These are phyloP conservation scores for Marsdenia floribunda DNA, from an alignment of 257 asterid species.

Conservation along the genomic window DNA sequence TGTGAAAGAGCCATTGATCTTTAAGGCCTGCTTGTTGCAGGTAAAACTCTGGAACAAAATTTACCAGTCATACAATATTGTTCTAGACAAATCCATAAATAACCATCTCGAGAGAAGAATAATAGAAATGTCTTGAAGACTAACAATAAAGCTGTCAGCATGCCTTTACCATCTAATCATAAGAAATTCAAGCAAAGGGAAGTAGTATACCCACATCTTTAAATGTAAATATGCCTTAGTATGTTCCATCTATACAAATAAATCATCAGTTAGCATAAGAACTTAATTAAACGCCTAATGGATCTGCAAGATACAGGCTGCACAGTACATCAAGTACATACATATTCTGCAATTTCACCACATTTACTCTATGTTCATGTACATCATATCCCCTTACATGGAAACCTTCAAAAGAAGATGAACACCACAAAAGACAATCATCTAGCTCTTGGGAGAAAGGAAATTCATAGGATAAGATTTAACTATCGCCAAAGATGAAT, in stretches of 20 bases:
- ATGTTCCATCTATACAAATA: neutral
- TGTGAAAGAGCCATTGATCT: neutral
- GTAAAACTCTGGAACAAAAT: neutral
- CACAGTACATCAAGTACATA: neutral
- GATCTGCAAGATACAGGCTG: neutral
- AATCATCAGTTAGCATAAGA: neutral
- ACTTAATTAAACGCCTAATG: neutral
- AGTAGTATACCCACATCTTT: neutral
- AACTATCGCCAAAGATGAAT: neutral
- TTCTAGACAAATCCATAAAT: neutral
- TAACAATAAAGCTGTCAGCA: neutral
- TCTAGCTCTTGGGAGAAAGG: neutral
- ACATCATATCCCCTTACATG: neutral
- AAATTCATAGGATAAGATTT: neutral
- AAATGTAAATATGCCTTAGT: neutral
- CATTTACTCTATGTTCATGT: neutral
- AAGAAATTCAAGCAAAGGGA: neutral
- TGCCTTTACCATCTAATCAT: neutral
- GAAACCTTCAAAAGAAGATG: neutral
- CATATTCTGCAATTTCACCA: neutral
- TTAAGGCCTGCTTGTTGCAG: neutral
- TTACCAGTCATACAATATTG: neutral
- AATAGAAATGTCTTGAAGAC: neutral
- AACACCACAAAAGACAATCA: neutral
- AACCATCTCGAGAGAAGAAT: neutral